These are phyloP conservation scores for Trichoderma sp. DNA, from an alignment of 2,329 filamentous ascomycete genomes.

Conservation along the genomic window DNA sequence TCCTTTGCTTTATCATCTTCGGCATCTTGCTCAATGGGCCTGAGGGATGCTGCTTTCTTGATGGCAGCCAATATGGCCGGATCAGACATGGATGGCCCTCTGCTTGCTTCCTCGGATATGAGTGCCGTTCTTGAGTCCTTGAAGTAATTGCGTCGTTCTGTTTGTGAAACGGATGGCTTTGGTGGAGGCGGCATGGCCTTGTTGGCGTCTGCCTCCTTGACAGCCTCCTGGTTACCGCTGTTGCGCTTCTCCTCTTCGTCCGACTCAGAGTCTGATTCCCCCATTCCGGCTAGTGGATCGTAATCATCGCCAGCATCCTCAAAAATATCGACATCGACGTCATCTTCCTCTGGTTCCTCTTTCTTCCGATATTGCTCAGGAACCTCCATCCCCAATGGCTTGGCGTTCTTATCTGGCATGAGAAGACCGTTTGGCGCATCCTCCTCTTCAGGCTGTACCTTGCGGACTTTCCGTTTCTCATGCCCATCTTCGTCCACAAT, in stretches of 20 bases:
- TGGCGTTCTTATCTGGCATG: constrained; percentile 54
- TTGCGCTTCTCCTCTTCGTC: constrained; percentile 43
- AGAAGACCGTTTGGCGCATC: constrained; percentile 44
- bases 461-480: constrained; percentile 64
- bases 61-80: constrained; percentile 79
- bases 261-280: constrained; percentile 44
- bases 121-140: constrained; percentile 55
- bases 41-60: constrained; percentile 73
- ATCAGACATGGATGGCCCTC: constrained; percentile 62
- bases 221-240: constrained; percentile 29
- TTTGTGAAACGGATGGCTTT: constrained; percentile 35
- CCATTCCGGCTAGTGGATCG: constrained; percentile 62
- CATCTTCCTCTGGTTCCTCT: constrained; percentile 48
- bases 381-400: constrained; percentile 64
- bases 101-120: constrained; percentile 51
- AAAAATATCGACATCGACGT: constrained; percentile 63
- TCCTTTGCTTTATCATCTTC: constrained; percentile 40
- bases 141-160: constrained; percentile 59
- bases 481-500: constrained; percentile 65
- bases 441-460: constrained; percentile 41
- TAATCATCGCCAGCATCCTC: constrained; percentile 66
- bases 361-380: constrained; percentile 56
- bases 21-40: constrained; percentile 44
- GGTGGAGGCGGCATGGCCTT: constrained; percentile 48
- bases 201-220: constrained; percentile 25